These are phyloP conservation scores for Hanseniaspora mollemarum DNA, from an alignment of 805 yeast species.

Conservation along the genomic window DNA sequence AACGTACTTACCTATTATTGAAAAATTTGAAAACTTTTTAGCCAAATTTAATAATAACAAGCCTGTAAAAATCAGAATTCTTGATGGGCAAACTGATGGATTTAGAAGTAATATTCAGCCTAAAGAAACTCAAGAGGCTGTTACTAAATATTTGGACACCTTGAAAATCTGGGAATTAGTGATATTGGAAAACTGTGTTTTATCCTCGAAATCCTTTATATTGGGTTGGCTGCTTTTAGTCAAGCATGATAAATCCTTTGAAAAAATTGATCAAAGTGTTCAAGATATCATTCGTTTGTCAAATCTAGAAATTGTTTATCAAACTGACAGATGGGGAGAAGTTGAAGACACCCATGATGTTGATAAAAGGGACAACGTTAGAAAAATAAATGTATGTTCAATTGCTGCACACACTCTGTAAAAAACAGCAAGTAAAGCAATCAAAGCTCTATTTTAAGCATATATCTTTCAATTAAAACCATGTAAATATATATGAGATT, in stretches of 20 bases:
- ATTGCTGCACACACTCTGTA: slow-evolving; percentile 34
- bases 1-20: slow-evolving; percentile 61
- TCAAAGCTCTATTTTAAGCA: no score
- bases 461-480: no score
- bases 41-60: slow-evolving; percentile 28
- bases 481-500: not conserved
- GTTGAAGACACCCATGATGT: slow-evolving; percentile 98
- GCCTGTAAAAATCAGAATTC: slow-evolving; percentile 37
- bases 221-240: slow-evolving; percentile 63
- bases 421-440: not conserved
- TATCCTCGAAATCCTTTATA: slow-evolving; percentile 74
- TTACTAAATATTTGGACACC: slow-evolving; percentile 48
- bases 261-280: slow-evolving; percentile 34
- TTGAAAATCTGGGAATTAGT: slow-evolving; percentile 69
- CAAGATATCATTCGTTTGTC: slow-evolving; percentile 69
- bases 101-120: slow-evolving; percentile 70
- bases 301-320: slow-evolving; percentile 70
- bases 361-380: slow-evolving; percentile 77
- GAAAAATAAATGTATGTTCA: slow-evolving; percentile 73
- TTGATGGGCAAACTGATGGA: slow-evolving; percentile 77
- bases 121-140: slow-evolving; percentile 48
- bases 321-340: slow-evolving; percentile 91
- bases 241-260: slow-evolving; percentile 25
- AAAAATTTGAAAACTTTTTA: slow-evolving; percentile 51
- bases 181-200: slow-evolving; percentile 80